Percentiles rank a stretch among this genome's conserved stretches.
Conservation (phyloP, 768 basidiomycete genomes). For the Psilocybe sp. region DNA sequence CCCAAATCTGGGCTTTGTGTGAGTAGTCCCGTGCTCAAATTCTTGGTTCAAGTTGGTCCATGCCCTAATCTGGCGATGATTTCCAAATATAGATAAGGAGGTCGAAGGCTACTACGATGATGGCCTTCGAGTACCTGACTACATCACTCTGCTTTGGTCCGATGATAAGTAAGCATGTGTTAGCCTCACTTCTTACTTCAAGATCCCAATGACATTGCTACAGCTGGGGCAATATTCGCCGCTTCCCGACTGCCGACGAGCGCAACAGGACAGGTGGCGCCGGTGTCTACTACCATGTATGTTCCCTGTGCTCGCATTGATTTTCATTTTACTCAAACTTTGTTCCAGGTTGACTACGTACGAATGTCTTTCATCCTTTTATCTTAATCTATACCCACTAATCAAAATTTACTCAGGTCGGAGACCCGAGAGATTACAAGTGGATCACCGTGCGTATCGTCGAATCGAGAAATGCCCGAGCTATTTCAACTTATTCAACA, state of each 20-base stretch:
- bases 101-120: slow-evolving; percentile 67
- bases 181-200: not conserved
- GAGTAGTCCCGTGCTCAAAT: slow-evolving; percentile 13
- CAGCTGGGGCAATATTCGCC: slow-evolving; percentile 70
- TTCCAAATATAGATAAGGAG: slow-evolving; percentile 40
- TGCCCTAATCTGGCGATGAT: not conserved
- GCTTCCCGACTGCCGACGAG: slow-evolving; percentile 51
- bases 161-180: slow-evolving; percentile 59
- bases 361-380: not conserved
- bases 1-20: slow-evolving; percentile 68
- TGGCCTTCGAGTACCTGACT: slow-evolving; percentile 60
- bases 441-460: slow-evolving; percentile 54
- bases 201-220: not conserved
- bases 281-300: slow-evolving; percentile 68
- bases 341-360: slow-evolving; percentile 45
- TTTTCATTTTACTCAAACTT: slow-evolving; percentile 1
- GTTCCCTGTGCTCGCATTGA: slow-evolving; percentile 11
- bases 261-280: slow-evolving; percentile 64
- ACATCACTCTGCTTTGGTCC: slow-evolving; percentile 65
- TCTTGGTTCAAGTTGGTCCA: not conserved
- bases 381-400: not conserved
- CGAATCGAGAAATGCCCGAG: not conserved
- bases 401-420: slow-evolving; percentile 42
- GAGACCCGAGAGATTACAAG: slow-evolving; percentile 65
- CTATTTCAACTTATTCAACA: not conserved